Evolutionary conservation across 768 basidiomycete species (phyloP).

Genomic region (Hygrophorus russula): DNA sequence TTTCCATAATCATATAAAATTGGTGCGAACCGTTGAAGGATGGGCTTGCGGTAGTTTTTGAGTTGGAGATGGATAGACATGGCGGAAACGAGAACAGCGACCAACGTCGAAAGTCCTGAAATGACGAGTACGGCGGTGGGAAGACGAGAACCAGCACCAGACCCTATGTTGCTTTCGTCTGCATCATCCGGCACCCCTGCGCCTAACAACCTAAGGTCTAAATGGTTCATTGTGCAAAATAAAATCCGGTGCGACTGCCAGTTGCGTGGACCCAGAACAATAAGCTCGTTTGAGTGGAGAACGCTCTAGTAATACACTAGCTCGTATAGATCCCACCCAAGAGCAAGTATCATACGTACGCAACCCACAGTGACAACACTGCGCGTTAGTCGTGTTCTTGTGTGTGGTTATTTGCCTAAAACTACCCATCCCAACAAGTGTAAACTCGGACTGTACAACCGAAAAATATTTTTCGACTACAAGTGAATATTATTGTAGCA

Average conservation of each 20-base stretch:
- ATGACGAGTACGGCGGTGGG: constrained; percentile 45
- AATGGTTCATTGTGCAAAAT: background rate
- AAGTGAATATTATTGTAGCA: no score
- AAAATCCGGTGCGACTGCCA: background rate
- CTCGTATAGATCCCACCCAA: no score
- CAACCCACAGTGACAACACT: no score
- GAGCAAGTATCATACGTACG: no score
- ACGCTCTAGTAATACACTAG: no score
- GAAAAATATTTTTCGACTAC: no score
- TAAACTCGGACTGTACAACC: no score
- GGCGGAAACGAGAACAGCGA: constrained; percentile 64
- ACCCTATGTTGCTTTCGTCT: constrained; percentile 7
- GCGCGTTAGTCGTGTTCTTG: no score
- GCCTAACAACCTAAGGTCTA: background rate
- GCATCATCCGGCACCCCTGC: background rate
- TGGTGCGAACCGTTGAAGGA: constrained; percentile 54
- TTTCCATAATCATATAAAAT: background rate
- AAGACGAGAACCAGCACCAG: constrained; percentile 51
- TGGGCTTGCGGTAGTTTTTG: constrained; percentile 77
- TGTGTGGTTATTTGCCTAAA: no score
- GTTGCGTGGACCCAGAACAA: no score
- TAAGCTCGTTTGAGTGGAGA: no score
- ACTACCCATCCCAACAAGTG: no score
- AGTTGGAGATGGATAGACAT: constrained; percentile 73
- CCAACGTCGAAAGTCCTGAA: constrained; percentile 50